Evolutionary conservation across 2,329 filamentous ascomycete genomes (phyloP), one percentile per base, ranked within the genome.

Genomic region (Chaetomium sp.): DNA sequence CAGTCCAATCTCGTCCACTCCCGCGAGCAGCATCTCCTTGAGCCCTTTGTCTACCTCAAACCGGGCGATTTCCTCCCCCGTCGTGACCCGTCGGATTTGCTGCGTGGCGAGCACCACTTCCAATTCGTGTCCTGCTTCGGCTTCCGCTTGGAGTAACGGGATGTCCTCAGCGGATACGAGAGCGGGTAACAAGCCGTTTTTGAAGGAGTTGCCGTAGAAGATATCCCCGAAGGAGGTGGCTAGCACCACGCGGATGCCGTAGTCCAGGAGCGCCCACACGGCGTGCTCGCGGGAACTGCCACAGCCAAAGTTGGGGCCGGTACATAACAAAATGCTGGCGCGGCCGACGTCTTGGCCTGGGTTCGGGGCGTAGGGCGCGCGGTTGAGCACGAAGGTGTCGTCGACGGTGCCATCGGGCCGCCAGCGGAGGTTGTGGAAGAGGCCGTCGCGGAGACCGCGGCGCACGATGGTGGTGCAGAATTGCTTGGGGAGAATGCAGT

Each of bases 131-230:
- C 90, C 90, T 3, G 88, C 87, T 41, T 79, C 79, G 38, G 91
- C 91, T 72, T 95, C 89, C 32, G 78, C 82, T 38, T 88, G 85
- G 61, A 97, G 85, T 59, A 78, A 79, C 44, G 87, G 79, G 4
- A 96, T 76, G 36, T 81, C 78, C 1, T 74, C 76, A 61, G 83
- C 73, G 70, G 79, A 75, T 68, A 97, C 87, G 57, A 79, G 74
- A 59, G 97, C 84, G 49, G 92, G 91, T 61, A 97, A 78, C 94
- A 97, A 97, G 76, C 92, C 92, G 77, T 99, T 99, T 81, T 99
- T 97, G 82, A 96, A 97, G n/a, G 88, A 94, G 79, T 99, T 99
- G 83, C 96, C 96, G 83, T 92, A 95, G 84, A 96, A 96, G 72
- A 99, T 99, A 68, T 95, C 90, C 56, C 87, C 88, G 56, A 81